Evolutionary conservation across 2,329 filamentous ascomycete species (phyloP), one percentile per base, ranked within the genome.

Genomic region (Fusarium luffae): DNA sequence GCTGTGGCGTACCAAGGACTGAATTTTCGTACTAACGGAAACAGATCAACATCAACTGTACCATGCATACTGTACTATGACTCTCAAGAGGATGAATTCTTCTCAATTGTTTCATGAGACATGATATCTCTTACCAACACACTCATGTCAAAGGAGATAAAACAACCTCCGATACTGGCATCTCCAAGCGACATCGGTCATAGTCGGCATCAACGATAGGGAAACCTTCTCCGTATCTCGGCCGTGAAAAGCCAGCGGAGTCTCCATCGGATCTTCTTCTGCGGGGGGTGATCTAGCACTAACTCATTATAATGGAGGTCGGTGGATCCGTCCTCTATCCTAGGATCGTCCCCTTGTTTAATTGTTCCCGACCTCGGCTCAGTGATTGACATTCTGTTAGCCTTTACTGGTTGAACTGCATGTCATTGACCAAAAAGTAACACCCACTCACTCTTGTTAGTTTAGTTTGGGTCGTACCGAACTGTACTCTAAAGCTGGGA

Each of bases 321-420:
- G 42, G 56, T 60, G 50, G 63, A 57, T 44, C 56, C 50, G 54
- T 46, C 54, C 40, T 54, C 30, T 32, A 41, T 59, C 12, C 21
- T 40, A 44, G n/a, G 41, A 66, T 59, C 21, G 32, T 64, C 44
- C 46, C 42, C 59, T 32, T 57, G 59, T 21, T 50, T 40, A 54
- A 46, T 54, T 42, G 41, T 62, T 47, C 51, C 68, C 68, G 69
- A 71, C 69, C 68, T 71, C 68, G 68, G 69, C 61, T 71, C 56
- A 47, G 59, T 19, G 32, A 63, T 64, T 47, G 47, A 40, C 30
- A 51, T 56, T 60, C 54, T 66, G 43, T 54, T 69, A 30, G 21
- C 46, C 57, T 62, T 61, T 42, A 54, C 47, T 48, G 37, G 30
- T 40, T 63, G 50, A 46, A 19, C 9, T 37, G 18, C 34, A 37